Evolutionary conservation across 2,329 filamentous ascomycete genomes (phyloP), one percentile per base, ranked within the genome.

Genomic region (Alternaria longipes): DNA sequence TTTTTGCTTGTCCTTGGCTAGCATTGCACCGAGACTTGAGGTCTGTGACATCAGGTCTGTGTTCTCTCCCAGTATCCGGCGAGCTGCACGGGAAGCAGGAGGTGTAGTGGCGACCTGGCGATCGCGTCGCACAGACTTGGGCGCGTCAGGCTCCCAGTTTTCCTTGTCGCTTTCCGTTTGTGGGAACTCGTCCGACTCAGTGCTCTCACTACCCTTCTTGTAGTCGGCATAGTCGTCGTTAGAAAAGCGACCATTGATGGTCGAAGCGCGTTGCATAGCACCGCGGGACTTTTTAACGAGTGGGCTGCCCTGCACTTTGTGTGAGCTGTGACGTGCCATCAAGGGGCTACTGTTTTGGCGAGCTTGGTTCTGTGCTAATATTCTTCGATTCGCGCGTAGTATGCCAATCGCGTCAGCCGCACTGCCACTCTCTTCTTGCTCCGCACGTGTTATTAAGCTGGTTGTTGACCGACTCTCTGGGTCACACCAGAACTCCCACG

Each of bases 401-500:
- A 97, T 84, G 65, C 89, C 92, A 62, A 97, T 95, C 36, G 91
- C 92, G 34, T 91, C 91, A 61, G 91, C 87, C 55, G 92, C 92
- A 42, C 91, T 94, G 22, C 92, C 92, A 67, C 86, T 92, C 8
- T 87, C 87, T 74, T 96, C 92, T 68, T 92, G 89, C 79, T 94
- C 91, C 9, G 91, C 91, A 67, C 92, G 90, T n/a, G 87, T 87
- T 22, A 90, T 93, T 56, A 97, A 82, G 67, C 93, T 91, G 72
- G 71, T 74, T 36, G 71, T 75, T 59, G 93, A 92, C 44, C 91
- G 89, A 53, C 87, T 84, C 67, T 95, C 91, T 8, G 90, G 89
- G 74, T 97, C 92, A 71, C 92, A 94, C 81, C 91, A 94, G 59
- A 93, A 93, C 73, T 97, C 92, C 94, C 94, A 97, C 7, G 91